Conservation (phyloP, 352 stramenopile genomes). For the Phytophthora uliginosa region DNA sequence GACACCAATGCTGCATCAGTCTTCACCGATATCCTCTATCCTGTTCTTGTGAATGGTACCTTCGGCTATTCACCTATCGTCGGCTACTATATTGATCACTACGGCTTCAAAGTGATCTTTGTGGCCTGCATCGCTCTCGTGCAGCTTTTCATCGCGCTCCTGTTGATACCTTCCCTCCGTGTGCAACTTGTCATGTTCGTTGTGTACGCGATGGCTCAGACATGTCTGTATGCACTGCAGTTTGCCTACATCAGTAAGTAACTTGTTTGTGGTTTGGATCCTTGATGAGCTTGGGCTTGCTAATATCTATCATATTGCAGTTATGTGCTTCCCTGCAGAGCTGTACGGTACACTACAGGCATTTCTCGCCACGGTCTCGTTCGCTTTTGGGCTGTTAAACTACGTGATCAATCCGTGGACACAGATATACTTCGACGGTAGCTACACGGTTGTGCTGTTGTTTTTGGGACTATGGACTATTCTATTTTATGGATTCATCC, state of each 20-base stretch:
- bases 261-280: background rate
- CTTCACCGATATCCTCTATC: constrained; percentile 82
- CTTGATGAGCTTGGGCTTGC: background rate
- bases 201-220: constrained; percentile 81
- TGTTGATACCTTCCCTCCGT: constrained; percentile 68
- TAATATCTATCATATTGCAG: constrained; percentile 31
- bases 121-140: constrained; percentile 67
- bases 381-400: constrained; percentile 76
- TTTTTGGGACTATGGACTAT: constrained; percentile 66
- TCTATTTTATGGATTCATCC: constrained; percentile 72
- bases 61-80: constrained; percentile 83
- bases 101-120: constrained; percentile 86
- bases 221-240: constrained; percentile 82
- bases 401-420: constrained; percentile 84
- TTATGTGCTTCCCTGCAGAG: constrained; percentile 85
- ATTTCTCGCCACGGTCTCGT: constrained; percentile 78
- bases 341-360: constrained; percentile 84
- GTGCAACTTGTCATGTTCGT: constrained; percentile 77
- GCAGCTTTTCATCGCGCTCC: constrained; percentile 70
- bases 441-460: constrained; percentile 71
- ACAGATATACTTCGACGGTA: constrained; percentile 70
- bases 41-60: constrained; percentile 82
- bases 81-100: constrained; percentile 81
- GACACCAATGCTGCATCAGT: constrained; percentile 42
- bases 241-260: constrained; percentile 89